Percentiles rank a stretch among this genome's conserved stretches.
Evolutionary conservation across 768 basidiomycete genomes (phyloP).

Genomic region (Sporobolomyces roseus): DNA sequence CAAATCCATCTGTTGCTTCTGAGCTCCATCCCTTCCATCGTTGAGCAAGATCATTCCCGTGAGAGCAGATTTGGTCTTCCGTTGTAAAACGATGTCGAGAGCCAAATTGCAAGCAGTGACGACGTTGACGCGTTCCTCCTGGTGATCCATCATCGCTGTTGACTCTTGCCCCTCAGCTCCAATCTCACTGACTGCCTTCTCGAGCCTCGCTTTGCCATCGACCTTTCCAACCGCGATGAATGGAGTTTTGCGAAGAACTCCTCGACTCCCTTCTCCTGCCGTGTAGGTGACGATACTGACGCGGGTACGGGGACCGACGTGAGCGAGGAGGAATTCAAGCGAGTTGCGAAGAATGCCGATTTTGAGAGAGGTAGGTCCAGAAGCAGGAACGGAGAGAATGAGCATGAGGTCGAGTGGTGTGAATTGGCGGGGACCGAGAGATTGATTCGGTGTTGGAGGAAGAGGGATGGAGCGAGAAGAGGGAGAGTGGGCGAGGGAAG

Average conservation of each 20-base stretch:
- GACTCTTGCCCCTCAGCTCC: conserved; percentile 55
- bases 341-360: conserved; percentile 81
- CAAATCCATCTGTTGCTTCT: conserved; percentile 95
- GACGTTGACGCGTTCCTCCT: conserved; percentile 93
- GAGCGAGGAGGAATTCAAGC: conserved; percentile 77
- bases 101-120: conserved; percentile 98
- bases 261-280: conserved; percentile 60
- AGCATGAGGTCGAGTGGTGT: conserved; percentile 88
- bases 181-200: conserved; percentile 37
- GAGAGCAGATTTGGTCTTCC: conserved; percentile 80
- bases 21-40: conserved; percentile 84
- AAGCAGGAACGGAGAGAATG: conserved; percentile 78
- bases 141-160: conserved; percentile 65
- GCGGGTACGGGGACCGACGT: conserved; percentile 71
- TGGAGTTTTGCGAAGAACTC: conserved; percentile 77
- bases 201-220: conserved; percentile 35
- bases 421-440: conserved; percentile 59
- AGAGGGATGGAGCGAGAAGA: neutral
- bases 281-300: conserved; percentile 89
- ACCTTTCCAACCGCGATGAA: conserved; percentile 64
- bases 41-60: conserved; percentile 90
- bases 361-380: conserved; percentile 74
- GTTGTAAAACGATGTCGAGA: conserved; percentile 88
- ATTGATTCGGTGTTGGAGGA: neutral
- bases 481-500: conserved; percentile 7